Evolutionary conservation across 148 eudicot species (phyloP).

Genomic region (Spergularia marina): DNA sequence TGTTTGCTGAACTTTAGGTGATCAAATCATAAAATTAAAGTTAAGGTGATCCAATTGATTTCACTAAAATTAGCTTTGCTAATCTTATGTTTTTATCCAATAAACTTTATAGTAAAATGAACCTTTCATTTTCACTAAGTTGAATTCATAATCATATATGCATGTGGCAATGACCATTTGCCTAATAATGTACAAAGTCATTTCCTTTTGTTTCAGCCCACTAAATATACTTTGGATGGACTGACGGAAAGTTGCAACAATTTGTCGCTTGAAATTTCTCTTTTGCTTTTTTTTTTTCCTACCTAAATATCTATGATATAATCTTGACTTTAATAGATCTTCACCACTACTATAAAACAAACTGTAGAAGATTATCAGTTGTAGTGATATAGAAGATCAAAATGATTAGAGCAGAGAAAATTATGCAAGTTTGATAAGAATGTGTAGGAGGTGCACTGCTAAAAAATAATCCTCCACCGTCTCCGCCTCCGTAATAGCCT

Average conservation of each 20-base stretch:
- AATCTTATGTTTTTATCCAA: background rate
- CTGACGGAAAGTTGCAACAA: conserved; percentile 10
- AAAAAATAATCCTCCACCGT: conserved; percentile 31
- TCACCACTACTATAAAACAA: conserved; percentile 10
- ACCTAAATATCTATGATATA: conserved; percentile 6
- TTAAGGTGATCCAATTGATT: background rate
- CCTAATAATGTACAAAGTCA: conserved; percentile 1
- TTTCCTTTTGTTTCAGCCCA: conserved; percentile 5
- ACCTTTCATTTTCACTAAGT: background rate
- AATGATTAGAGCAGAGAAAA: conserved; percentile 40
- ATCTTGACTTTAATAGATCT: conserved; percentile 15
- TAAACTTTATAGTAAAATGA: background rate
- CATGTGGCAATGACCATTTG: conserved; percentile 2
- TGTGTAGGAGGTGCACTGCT: conserved; percentile 31
- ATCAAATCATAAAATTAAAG: no score
- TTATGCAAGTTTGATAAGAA: conserved; percentile 21
- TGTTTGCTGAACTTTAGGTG: background rate
- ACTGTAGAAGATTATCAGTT: conserved; percentile 10
- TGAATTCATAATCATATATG: conserved; percentile 13
- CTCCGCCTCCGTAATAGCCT: conserved; percentile 38
- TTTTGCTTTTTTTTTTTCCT: background rate
- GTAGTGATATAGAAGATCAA: conserved; percentile 25
- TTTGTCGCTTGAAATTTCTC: background rate
- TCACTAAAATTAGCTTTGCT: background rate
- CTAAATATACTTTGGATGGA: conserved; percentile 19